Conservation (phyloP, 78 protist genomes). For the Chrysochromulina parva region DNA sequence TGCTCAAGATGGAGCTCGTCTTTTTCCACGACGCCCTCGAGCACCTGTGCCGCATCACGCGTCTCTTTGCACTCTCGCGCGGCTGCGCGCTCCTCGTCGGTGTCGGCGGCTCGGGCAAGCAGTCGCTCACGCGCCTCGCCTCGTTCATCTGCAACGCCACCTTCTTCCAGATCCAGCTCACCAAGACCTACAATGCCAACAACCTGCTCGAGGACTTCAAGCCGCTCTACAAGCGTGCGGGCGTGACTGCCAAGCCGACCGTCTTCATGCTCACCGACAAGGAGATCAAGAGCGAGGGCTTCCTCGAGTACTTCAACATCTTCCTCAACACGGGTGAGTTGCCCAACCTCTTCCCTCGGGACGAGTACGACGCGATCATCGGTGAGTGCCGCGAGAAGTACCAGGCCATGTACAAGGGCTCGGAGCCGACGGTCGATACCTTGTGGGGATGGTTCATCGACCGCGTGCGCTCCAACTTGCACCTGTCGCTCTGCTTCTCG, state of each 20-base stretch:
- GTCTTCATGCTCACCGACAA: slow-evolving; percentile 67
- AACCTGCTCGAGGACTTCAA: slow-evolving; percentile 53
- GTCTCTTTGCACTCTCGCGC: slow-evolving; percentile 57
- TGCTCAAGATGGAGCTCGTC: slow-evolving; percentile 58
- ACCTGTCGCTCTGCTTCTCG: slow-evolving; percentile 73
- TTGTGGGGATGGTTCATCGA: slow-evolving; percentile 62
- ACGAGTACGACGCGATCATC: slow-evolving; percentile 60
- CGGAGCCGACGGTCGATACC: slow-evolving; percentile 45
- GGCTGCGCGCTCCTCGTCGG: slow-evolving; percentile 76
- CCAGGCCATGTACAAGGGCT: neutral
- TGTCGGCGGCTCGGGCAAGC: slow-evolving; percentile 80
- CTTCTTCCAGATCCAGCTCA: slow-evolving; percentile 44
- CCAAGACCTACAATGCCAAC: slow-evolving; percentile 53
- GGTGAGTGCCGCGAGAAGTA: neutral
- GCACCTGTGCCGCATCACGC: slow-evolving; percentile 57
- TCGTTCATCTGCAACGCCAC: slow-evolving; percentile 46
- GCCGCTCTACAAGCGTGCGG: slow-evolving; percentile 52
- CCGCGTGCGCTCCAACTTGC: slow-evolving; percentile 63
- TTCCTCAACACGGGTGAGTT: slow-evolving; percentile 71
- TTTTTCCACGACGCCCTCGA: slow-evolving; percentile 74
- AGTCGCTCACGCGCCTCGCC: slow-evolving; percentile 70
- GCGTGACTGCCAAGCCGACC: slow-evolving; percentile 33
- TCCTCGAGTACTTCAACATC: slow-evolving; percentile 73
- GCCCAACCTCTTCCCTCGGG: slow-evolving; percentile 66
- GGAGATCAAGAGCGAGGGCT: slow-evolving; percentile 62